Evolutionary conservation across 140 eudicot species (phyloP).

Genomic region (Erigeron philadelphicus): DNA sequence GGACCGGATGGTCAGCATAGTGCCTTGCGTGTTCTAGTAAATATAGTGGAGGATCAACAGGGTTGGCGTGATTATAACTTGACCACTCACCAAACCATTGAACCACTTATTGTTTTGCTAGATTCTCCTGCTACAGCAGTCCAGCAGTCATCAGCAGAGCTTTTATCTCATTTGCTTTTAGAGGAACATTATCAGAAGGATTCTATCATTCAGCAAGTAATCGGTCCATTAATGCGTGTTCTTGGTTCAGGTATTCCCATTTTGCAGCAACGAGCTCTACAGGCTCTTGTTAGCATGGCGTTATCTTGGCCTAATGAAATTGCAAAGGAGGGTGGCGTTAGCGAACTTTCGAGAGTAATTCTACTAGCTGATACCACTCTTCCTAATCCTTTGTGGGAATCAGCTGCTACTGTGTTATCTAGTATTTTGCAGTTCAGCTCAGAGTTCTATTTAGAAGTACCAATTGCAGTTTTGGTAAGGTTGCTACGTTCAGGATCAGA

Average conservation of each 20-base stretch:
- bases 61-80: slow-evolving; percentile 63
- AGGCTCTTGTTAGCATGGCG: slow-evolving; percentile 74
- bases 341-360: slow-evolving; percentile 80
- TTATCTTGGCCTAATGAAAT: slow-evolving; percentile 92
- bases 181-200: slow-evolving; percentile 83
- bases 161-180: slow-evolving; percentile 72
- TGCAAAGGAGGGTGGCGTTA: slow-evolving; percentile 97
- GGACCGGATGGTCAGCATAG: slow-evolving; percentile 99
- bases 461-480: slow-evolving; percentile 85
- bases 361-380: slow-evolving; percentile 63
- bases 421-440: slow-evolving; percentile 90
- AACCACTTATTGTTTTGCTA: slow-evolving; percentile 75
- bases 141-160: slow-evolving; percentile 91
- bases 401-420: slow-evolving; percentile 90
- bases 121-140: slow-evolving; percentile 76
- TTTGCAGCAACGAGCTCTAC: slow-evolving; percentile 82
- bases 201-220: slow-evolving; percentile 64
- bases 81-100: slow-evolving; percentile 71
- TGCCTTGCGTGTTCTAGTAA: slow-evolving; percentile 81
- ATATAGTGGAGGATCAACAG: slow-evolving; percentile 75
- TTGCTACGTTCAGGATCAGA: slow-evolving; percentile 86
- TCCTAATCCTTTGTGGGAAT: slow-evolving; percentile 93
- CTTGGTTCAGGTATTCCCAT: slow-evolving; percentile 80
- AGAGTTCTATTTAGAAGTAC: slow-evolving; percentile 90
- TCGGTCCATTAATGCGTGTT: slow-evolving; percentile 83